Evolutionary conservation across 164 flowering plant genomes (phyloP), one percentile per base, ranked within the genome.

Genomic region (Berberis vulgaris): DNA sequence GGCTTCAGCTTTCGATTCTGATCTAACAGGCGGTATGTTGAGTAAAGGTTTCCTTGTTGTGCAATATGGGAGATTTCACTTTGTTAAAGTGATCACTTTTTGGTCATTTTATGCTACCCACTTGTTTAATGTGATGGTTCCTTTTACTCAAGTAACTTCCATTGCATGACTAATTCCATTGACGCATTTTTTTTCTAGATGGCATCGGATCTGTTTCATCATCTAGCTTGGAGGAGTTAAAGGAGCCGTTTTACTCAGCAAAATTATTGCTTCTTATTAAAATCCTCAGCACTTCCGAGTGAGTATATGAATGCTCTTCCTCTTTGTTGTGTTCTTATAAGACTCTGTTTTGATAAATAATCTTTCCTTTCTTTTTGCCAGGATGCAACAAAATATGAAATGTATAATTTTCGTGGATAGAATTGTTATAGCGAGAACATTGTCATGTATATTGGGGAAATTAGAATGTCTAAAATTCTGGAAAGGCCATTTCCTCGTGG

Each of bases 331-430:
- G 10, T 11, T 26, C 41, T 43, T 40, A 26, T 26, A 26, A 26
- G 41, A 57, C 41, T 41, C 49, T 66, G 3, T 49, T 50, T 59
- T 40, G 38, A 3, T 11, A 26, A 26, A 26, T 26, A 26, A 26
- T 26, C 26, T 26, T 26, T 26, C 26, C 26, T 26, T 61, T 44
- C 64, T 50, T 40, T 47, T 60, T 82, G 57, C 50, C 91, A 89
- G 98, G 85, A 66, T 63, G 64, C 84, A 81, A 60, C 74, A 76
- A 61, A 71, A 81, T 73, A 85, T 83, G 94, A 95, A 95, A 72
- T 95, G 97, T 68, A 91, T 95, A 69, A 68, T 95, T 53, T 95
- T 95, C 76, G 99, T 91, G 41, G 86, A 86, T 80, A 82, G 97
- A 72, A 84, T 91, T 65, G 72, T 89, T 57, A 79, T 78, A 69